Evolutionary conservation across 768 basidiomycete species (phyloP).

Genomic region (Hygrophoropsis aurantiaca): DNA sequence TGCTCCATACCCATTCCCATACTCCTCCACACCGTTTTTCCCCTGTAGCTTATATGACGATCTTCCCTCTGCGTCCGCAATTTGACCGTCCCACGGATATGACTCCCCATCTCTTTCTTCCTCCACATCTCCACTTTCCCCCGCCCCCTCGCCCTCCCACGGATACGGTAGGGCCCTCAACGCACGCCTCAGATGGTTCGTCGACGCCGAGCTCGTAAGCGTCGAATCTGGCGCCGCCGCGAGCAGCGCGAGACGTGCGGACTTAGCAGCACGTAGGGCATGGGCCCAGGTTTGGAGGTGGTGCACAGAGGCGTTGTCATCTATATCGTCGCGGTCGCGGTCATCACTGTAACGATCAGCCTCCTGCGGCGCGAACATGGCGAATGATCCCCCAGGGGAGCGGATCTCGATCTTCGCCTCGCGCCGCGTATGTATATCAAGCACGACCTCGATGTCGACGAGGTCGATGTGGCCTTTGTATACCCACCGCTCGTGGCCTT

Average conservation of each 20-base stretch:
- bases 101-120: conserved; percentile 56
- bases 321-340: no score
- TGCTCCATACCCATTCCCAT: no score
- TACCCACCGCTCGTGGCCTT: conserved; percentile 67
- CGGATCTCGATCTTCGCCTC: conserved; percentile 70
- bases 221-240: conserved; percentile 79
- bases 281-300: conserved; percentile 66
- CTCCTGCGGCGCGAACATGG: conserved; percentile 68
- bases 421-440: conserved; percentile 40
- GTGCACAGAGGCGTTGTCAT: no score
- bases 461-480: conserved; percentile 71
- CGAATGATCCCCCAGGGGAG: conserved; percentile 77
- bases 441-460: conserved; percentile 75
- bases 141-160: no score
- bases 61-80: no score
- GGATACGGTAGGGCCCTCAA: conserved; percentile 81
- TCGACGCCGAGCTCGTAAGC: conserved; percentile 74
- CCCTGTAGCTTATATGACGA: no score
- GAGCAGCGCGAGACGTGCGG: conserved; percentile 65
- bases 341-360: not conserved
- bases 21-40: no score
- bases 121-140: conserved; percentile 29
- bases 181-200: conserved; percentile 69
- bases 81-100: not conserved
- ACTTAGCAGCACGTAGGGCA: conserved; percentile 69